These are phyloP conservation scores for Bothriochloa decipiens DNA, from an alignment of 176 grass and related monocot genomes.

Conservation along the genomic window DNA sequence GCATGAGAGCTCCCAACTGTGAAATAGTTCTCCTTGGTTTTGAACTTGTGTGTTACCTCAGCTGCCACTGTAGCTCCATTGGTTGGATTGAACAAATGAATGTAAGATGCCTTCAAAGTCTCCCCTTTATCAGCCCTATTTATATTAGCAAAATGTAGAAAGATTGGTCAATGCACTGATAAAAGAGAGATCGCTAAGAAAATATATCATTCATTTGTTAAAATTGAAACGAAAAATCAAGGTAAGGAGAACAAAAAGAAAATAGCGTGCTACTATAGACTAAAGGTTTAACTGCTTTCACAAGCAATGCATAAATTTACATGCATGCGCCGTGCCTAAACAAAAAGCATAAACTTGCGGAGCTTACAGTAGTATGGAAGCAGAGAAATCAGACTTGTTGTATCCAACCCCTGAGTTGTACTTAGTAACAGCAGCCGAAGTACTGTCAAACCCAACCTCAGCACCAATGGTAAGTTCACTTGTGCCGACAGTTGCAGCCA, in stretches of 20 bases:
- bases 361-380: constrained; percentile 71
- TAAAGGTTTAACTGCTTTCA: not conserved
- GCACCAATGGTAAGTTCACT: constrained; percentile 66
- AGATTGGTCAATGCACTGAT: not conserved
- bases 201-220: not conserved
- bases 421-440: constrained; percentile 82
- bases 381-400: constrained; percentile 77
- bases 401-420: constrained; percentile 85
- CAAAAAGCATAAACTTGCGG: not conserved
- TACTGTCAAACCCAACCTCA: constrained; percentile 92
- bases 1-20: constrained; percentile 70
- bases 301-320: not conserved
- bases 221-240: not conserved
- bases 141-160: constrained; percentile 11
- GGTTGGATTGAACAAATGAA: constrained; percentile 64
- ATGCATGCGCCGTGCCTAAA: not conserved
- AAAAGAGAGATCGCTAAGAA: not conserved
- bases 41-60: constrained; percentile 76
- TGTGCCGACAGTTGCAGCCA: constrained; percentile 63
- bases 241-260: not conserved
- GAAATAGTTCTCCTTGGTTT: constrained; percentile 78
- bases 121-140: constrained; percentile 78
- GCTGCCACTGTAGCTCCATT: constrained; percentile 71
- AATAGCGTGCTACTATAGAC: not conserved
- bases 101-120: constrained; percentile 81